These are phyloP conservation scores for Colletotrichum navitas DNA, from an alignment of 2,329 filamentous ascomycete species.

Conservation along the genomic window DNA sequence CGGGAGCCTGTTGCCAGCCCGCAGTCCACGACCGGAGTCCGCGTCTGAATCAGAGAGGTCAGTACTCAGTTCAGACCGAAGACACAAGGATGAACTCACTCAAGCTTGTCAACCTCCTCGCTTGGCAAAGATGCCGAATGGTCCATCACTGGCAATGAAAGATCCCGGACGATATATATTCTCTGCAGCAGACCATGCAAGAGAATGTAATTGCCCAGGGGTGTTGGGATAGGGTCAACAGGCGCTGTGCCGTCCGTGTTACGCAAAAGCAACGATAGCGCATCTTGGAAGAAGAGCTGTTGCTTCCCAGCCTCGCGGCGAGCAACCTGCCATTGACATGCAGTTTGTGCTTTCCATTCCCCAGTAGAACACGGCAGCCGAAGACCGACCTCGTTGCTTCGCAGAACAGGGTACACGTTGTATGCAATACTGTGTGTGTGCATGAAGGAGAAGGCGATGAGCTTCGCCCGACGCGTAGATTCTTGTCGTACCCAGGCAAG, in stretches of 20 bases:
- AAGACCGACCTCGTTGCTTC: slow-evolving; percentile 53
- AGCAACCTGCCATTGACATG: slow-evolving; percentile 49
- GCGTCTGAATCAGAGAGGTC: slow-evolving; percentile 45
- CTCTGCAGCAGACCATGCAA: slow-evolving; percentile 54
- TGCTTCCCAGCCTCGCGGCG: slow-evolving; percentile 47
- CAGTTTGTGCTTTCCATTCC: slow-evolving; percentile 53
- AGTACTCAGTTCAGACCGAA: background rate
- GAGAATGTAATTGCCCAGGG: slow-evolving; percentile 54
- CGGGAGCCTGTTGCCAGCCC: slow-evolving; percentile 55
- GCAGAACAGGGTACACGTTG: slow-evolving; percentile 53
- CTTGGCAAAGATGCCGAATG: slow-evolving; percentile 49
- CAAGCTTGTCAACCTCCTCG: slow-evolving; percentile 54
- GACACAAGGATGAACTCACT: slow-evolving; percentile 44
- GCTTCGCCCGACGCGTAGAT: slow-evolving; percentile 51
- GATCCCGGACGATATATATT: slow-evolving; percentile 54
- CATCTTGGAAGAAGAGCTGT: slow-evolving; percentile 54
- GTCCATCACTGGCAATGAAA: slow-evolving; percentile 52
- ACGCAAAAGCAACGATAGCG: slow-evolving; percentile 50
- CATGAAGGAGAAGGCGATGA: slow-evolving; percentile 55
- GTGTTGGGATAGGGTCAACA: slow-evolving; percentile 52
- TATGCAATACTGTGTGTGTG: slow-evolving; percentile 56
- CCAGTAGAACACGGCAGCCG: slow-evolving; percentile 52
- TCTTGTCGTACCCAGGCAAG: slow-evolving; percentile 50
- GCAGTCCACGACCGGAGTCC: slow-evolving; percentile 54
- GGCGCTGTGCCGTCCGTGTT: slow-evolving; percentile 48